A percentile compares a stretch with the other conserved stretches of the same genome.
phyloP scores from a whole-genome alignment of 805 yeast genomes.

The Teunomyces kruisii region DNA sequence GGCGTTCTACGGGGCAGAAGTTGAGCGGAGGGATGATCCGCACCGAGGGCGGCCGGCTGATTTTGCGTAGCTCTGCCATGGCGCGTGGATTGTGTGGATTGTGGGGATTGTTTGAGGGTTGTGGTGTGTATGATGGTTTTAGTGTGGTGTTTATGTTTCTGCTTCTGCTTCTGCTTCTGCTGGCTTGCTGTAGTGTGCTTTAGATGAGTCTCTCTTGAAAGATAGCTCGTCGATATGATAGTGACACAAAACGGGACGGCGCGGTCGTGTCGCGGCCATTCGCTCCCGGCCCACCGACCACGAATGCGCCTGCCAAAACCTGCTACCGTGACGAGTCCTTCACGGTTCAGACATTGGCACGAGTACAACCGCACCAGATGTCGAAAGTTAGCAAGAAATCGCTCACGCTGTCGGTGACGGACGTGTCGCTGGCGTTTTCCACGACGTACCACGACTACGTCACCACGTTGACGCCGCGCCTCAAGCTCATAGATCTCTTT shows the following conservation, averaged over 20 bases:
- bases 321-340: too few relatives aligned
- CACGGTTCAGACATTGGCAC: too few relatives aligned
- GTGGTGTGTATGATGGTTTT: too few relatives aligned
- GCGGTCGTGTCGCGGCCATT: too few relatives aligned
- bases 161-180: too few relatives aligned
- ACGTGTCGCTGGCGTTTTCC: conserved; percentile 28
- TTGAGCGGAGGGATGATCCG: conserved; percentile 90
- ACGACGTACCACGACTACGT: conserved; percentile 37
- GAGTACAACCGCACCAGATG: conserved; percentile 4
- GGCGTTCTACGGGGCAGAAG: conserved; percentile 90
- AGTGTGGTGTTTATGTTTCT: too few relatives aligned
- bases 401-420: conserved; percentile 16
- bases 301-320: too few relatives aligned
- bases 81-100: neutral
- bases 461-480: conserved; percentile 41
- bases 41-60: conserved; percentile 54
- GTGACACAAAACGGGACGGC: too few relatives aligned
- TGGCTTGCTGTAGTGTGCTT: too few relatives aligned
- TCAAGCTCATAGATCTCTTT: conserved; percentile 75
- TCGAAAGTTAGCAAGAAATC: conserved; percentile 7
- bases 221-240: too few relatives aligned
- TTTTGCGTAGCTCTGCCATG: conserved; percentile 11
- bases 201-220: too few relatives aligned
- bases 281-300: too few relatives aligned
- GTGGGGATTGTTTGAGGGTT: neutral